phyloP scores from a whole-genome alignment of 345 rosid species.

The Aquilaria sinensis region DNA sequence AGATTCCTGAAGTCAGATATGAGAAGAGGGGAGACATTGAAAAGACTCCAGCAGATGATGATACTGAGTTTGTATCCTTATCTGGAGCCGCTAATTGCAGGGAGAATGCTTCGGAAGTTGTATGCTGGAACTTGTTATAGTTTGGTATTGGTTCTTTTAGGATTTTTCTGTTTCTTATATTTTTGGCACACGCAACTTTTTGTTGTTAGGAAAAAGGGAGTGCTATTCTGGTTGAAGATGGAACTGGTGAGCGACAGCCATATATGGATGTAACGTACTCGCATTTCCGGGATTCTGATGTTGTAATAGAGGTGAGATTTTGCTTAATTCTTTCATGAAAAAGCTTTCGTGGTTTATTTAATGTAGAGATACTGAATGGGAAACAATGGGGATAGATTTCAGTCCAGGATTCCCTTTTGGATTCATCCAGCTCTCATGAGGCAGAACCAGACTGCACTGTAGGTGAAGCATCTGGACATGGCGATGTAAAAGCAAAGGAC shows the following conservation, averaged over 20 bases:
- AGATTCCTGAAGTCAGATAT: slow-evolving; percentile 21
- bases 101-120: slow-evolving; percentile 17
- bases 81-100: slow-evolving; percentile 16
- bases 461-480: slow-evolving; percentile 17
- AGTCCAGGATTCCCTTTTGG: slow-evolving; percentile 38
- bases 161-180: slow-evolving; percentile 1
- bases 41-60: slow-evolving; percentile 15
- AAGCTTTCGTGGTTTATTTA: slow-evolving; percentile 9
- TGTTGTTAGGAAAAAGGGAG: slow-evolving; percentile 44
- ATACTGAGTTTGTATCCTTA: slow-evolving; percentile 9
- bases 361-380: slow-evolving; percentile 14
- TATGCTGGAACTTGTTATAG: slow-evolving; percentile 11
- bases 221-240: slow-evolving; percentile 53
- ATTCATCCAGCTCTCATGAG: slow-evolving; percentile 20
- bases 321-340: slow-evolving; percentile 4
- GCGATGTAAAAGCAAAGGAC: slow-evolving; percentile 14
- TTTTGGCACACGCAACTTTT: neutral
- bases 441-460: slow-evolving; percentile 20
- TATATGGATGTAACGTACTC: slow-evolving; percentile 36
- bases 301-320: slow-evolving; percentile 53
- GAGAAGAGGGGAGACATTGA: slow-evolving; percentile 12
- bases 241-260: slow-evolving; percentile 45
- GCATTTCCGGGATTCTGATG: slow-evolving; percentile 46
- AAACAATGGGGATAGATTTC: slow-evolving; percentile 35
- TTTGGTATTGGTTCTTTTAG: neutral